Evolutionary conservation across 306 rosid species (phyloP), one percentile per base, ranked within the genome.

Genomic region (Dryas drummondii): DNA sequence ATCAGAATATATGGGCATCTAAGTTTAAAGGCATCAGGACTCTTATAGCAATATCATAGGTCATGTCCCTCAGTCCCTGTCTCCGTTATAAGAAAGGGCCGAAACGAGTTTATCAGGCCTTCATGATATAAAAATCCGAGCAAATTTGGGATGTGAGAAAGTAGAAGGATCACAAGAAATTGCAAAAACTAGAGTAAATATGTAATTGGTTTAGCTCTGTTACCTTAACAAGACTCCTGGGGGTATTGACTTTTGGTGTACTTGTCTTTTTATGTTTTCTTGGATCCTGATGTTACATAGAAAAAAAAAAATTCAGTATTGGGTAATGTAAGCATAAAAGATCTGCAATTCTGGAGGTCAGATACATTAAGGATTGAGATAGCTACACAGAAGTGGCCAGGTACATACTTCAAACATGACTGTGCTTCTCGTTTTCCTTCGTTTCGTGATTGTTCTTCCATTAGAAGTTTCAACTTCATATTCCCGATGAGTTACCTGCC

Each of bases 391-490:
- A 80, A 83, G 71, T 49, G 68, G 74, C 62, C 16, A 72, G 73
- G 71, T 69, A 67, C 89, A 72, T 83, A 86, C 99, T 94, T 92
- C 96, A 79, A 90, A 92, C 92, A 94, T 80, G 73, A 94, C 97
- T 64, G 97, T 94, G 81, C 97, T 90, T 86, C 87, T 90, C 80
- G 98, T 89, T 88, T 83, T 94, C 80, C 89, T 88, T 86, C 96
- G 86, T 79, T 90, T 94, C 61, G 96, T 91, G 80, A 88, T 82
- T 72, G 93, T 88, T 86, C 96, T 86, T 79, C 99, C 99, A 84
- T 94, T 92, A 68, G 90, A 82, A 82, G 99, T 94, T 85, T 94
- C 97, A 65, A 90, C 97, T 85, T 92, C 96, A 81, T 94, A 94
- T 82, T 94, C 99, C 64, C 61, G 97, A 78, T 81, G 96, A 79